phyloP scores from a whole-genome alignment of 331 rosid species.

The Acacia pycnantha region DNA sequence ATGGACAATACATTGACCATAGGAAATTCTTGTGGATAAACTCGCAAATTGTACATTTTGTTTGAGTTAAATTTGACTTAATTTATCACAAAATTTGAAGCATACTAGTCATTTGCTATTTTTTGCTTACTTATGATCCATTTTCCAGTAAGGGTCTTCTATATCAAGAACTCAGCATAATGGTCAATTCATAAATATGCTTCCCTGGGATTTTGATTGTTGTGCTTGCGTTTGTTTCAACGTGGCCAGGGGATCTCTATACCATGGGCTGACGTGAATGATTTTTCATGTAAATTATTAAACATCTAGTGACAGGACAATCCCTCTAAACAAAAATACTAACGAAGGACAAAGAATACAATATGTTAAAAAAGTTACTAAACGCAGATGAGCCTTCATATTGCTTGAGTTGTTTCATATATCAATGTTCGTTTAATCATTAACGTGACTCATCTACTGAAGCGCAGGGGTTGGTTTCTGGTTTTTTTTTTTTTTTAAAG shows the following conservation, averaged over 20 bases:
- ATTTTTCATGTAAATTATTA: background rate
- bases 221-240: constrained; percentile 16
- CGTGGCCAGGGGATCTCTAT: background rate
- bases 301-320: background rate
- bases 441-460: too few species aligned
- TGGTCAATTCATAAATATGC: background rate
- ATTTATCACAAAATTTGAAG: constrained; percentile 1
- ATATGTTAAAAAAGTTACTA: background rate
- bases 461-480: too few species aligned
- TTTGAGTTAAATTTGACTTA: background rate
- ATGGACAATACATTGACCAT: background rate
- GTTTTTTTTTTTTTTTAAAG: too few species aligned
- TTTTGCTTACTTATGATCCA: background rate
- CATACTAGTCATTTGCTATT: background rate
- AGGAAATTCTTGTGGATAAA: background rate
- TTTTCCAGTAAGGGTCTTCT: constrained; percentile 1
- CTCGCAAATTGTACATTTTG: background rate
- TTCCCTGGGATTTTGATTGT: background rate
- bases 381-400: background rate
- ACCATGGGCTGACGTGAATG: background rate
- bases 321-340: background rate
- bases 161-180: background rate
- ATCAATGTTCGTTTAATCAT: too few species aligned
- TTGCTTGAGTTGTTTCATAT: too few species aligned
- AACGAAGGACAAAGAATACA: background rate